phyloP scores from a whole-genome alignment of 2,329 filamentous ascomycete genomes.

The Elsinoe australis region DNA sequence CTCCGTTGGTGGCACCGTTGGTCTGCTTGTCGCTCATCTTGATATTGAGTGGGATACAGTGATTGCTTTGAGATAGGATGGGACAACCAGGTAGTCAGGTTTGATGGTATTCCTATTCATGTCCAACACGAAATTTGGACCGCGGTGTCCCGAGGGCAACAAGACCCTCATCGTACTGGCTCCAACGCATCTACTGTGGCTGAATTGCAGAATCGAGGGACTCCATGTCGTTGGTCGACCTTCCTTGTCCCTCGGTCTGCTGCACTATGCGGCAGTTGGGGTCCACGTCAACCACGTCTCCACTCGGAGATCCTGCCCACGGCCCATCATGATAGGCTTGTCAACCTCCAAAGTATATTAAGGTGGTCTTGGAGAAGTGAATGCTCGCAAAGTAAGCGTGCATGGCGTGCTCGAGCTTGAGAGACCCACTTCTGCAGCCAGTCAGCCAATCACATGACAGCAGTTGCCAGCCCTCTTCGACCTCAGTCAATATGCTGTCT shows the following conservation, averaged over 20 bases:
- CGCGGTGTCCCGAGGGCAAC: not conserved
- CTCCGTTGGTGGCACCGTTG: not conserved
- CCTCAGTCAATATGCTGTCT: constrained; percentile 1
- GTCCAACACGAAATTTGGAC: no score
- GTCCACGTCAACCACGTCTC: no score
- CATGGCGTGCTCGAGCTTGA: constrained; percentile 10
- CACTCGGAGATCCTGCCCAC: no score
- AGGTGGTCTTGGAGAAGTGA: not conserved
- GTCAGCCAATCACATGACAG: constrained; percentile 1
- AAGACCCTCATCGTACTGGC: no score
- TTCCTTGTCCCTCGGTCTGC: no score
- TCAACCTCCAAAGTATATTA: no score
- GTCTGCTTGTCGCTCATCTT: not conserved
- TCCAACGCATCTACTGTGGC: not conserved
- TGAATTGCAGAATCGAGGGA: not conserved
- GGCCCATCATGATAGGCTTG: no score
- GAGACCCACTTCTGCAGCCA: not conserved
- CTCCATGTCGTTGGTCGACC: not conserved
- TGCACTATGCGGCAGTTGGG: no score
- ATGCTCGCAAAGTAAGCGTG: constrained; percentile 3
- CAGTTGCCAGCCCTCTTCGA: not conserved
- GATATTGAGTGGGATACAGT: no score
- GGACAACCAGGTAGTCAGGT: no score
- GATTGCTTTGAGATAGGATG: no score
- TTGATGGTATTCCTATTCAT: no score